Conservation (phyloP, 139 green algal species). For the Chlamydomonas asymmetrica region DNA sequence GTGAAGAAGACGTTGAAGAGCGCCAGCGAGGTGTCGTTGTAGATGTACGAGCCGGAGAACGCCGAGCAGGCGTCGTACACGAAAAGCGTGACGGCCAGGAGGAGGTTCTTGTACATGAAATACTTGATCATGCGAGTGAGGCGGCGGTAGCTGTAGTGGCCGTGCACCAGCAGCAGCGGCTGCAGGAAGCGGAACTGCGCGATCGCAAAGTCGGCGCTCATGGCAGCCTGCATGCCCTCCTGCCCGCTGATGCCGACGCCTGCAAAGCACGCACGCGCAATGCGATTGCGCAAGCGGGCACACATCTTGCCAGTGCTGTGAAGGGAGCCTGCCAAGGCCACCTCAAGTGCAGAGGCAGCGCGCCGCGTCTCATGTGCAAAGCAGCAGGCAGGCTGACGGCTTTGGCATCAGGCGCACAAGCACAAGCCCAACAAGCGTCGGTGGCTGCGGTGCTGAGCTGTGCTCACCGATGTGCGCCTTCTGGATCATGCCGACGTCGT, state of each 20-base stretch:
- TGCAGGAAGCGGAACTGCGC: conserved; percentile 93
- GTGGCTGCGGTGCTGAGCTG: too few relatives aligned
- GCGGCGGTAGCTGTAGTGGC: conserved; percentile 83
- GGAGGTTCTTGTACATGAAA: conserved; percentile 83
- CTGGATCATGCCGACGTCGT: conserved; percentile 98
- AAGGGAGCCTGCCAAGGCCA: too few relatives aligned
- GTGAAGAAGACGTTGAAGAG: conserved; percentile 81
- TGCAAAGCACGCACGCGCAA: too few relatives aligned
- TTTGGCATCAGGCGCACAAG: too few relatives aligned
- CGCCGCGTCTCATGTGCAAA: too few relatives aligned
- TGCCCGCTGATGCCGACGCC: conserved; percentile 96
- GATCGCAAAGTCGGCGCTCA: conserved; percentile 93
- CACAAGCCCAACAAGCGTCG: too few relatives aligned
- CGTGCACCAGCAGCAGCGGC: conserved; percentile 83
- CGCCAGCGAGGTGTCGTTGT: conserved; percentile 47
- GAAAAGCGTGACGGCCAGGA: conserved; percentile 81
- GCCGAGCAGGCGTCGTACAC: conserved; percentile 64
- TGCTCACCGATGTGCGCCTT: conserved; percentile 57
- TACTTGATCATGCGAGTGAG: conserved; percentile 79
- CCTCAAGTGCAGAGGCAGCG: too few relatives aligned
- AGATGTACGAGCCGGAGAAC: conserved; percentile 73
- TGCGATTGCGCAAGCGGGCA: too few relatives aligned
- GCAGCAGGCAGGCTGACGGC: too few relatives aligned
- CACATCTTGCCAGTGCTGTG: too few relatives aligned
- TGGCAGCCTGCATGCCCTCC: conserved; percentile 94